These are phyloP conservation scores for Thinopyrum elongatum DNA, from an alignment of 176 grass and related monocot genomes.

Conservation along the genomic window DNA sequence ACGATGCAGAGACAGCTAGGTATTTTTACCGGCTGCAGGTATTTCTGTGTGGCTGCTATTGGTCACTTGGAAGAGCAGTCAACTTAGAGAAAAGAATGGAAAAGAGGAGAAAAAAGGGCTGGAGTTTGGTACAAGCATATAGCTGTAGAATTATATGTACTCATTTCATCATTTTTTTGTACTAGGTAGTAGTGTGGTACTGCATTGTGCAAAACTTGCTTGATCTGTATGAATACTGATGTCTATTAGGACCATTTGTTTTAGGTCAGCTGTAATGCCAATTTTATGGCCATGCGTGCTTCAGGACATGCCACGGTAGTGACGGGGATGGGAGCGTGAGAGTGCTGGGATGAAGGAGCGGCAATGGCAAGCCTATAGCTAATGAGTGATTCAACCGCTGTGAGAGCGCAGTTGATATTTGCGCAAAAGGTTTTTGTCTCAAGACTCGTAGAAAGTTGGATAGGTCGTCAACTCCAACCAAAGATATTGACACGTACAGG, in stretches of 20 bases:
- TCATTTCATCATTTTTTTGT: no score
- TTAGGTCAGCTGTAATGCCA: not conserved
- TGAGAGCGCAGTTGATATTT: not conserved
- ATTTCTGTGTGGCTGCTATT: slow-evolving; percentile 37
- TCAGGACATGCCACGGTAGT: not conserved
- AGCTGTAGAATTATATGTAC: not conserved
- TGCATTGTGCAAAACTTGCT: not conserved
- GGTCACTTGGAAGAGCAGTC: slow-evolving; percentile 52
- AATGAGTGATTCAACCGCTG: slow-evolving; percentile 28
- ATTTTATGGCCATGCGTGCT: not conserved
- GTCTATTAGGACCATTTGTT: not conserved
- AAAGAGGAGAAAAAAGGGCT: not conserved
- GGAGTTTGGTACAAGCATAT: slow-evolving; percentile 11
- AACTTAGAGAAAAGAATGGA: not conserved
- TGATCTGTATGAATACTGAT: not conserved
- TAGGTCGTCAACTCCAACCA: slow-evolving; percentile 12
- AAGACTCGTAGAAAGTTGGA: slow-evolving; percentile 5
- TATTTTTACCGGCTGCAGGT: slow-evolving; percentile 33
- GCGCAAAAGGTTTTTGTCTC: not conserved
- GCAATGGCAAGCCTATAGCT: not conserved
- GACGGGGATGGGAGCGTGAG: not conserved
- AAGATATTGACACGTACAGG: not conserved
- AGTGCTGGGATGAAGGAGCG: not conserved
- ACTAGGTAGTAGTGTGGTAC: not conserved
- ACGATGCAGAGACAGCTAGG: slow-evolving; percentile 27